Percentiles rank a stretch among this genome's conserved stretches.
These are phyloP conservation scores for Cyclotella atomus DNA, from an alignment of 108 stramenopile genomes.

Conservation along the genomic window DNA sequence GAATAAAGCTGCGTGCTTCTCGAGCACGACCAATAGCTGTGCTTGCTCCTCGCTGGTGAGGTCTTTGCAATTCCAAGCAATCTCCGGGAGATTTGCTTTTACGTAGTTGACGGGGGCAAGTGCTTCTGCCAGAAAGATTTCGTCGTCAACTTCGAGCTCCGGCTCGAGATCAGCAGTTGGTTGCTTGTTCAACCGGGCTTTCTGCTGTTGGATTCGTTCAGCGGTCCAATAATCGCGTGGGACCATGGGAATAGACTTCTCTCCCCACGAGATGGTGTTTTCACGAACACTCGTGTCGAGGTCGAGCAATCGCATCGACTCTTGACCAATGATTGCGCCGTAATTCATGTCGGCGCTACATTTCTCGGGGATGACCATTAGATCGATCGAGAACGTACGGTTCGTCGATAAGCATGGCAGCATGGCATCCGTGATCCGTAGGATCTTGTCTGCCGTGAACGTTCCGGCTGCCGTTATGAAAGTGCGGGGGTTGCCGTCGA, in stretches of 20 bases:
- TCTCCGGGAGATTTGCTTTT: slow-evolving; percentile 12
- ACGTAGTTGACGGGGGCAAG: slow-evolving; percentile 25
- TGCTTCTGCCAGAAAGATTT: too few species aligned
- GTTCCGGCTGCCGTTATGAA: too few species aligned
- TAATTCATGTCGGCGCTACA: background rate
- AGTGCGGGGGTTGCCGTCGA: too few species aligned
- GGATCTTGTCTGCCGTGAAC: too few species aligned
- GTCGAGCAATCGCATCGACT: background rate
- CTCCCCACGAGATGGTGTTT: background rate
- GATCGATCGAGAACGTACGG: background rate
- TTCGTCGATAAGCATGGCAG: background rate
- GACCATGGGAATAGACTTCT: too few species aligned
- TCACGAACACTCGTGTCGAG: background rate
- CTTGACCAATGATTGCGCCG: background rate
- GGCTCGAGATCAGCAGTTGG: too few species aligned
- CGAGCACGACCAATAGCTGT: background rate
- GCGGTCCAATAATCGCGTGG: background rate
- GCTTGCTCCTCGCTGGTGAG: background rate
- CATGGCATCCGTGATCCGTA: too few species aligned
- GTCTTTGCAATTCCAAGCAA: background rate
- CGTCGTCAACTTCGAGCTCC: too few species aligned
- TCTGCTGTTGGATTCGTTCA: background rate
- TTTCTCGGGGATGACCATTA: background rate
- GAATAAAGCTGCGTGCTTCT: background rate
- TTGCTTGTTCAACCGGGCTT: too few species aligned